phyloP scores from a whole-genome alignment of 352 stramenopile genomes.

The Phytophthora palmivora region DNA sequence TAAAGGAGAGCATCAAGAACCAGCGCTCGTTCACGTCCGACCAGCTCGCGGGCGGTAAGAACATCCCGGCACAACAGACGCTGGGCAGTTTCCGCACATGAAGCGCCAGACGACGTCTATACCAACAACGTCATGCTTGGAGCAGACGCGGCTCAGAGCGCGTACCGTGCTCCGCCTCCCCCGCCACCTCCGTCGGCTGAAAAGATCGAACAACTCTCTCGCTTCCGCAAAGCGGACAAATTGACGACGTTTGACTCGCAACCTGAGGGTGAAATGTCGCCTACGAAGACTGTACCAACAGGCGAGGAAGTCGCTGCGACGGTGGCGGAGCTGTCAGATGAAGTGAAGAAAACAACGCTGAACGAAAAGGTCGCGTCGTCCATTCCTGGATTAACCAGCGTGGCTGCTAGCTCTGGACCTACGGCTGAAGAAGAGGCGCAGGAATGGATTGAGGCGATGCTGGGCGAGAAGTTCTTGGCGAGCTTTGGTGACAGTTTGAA shows the following conservation, averaged over 20 bases:
- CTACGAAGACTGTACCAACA: conserved; percentile 30
- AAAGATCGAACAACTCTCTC: conserved; percentile 74
- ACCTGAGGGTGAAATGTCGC: conserved; percentile 35
- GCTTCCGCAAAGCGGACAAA: conserved; percentile 53
- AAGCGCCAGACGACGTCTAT: conserved; percentile 55
- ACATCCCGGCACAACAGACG: conserved; percentile 68
- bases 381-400: conserved; percentile 51
- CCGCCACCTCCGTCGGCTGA: conserved; percentile 75
- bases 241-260: conserved; percentile 33
- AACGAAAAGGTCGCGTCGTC: conserved; percentile 35
- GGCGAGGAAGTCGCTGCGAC: conserved; percentile 50
- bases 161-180: conserved; percentile 63
- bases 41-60: conserved; percentile 68
- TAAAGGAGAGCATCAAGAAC: conserved; percentile 87
- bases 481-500: conserved; percentile 80
- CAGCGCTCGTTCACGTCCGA: conserved; percentile 73
- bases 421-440: conserved; percentile 73
- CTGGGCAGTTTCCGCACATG: conserved; percentile 83
- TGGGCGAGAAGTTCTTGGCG: conserved; percentile 71
- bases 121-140: conserved; percentile 82
- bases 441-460: conserved; percentile 79
- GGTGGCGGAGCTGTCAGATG: conserved; percentile 52
- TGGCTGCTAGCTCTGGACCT: conserved; percentile 31
- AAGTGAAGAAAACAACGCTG: conserved; percentile 46
- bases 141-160: conserved; percentile 60